Base-by-base conservation (phyloP, 2,329 filamentous ascomycete species). In the Xylogone sp. region DNA sequence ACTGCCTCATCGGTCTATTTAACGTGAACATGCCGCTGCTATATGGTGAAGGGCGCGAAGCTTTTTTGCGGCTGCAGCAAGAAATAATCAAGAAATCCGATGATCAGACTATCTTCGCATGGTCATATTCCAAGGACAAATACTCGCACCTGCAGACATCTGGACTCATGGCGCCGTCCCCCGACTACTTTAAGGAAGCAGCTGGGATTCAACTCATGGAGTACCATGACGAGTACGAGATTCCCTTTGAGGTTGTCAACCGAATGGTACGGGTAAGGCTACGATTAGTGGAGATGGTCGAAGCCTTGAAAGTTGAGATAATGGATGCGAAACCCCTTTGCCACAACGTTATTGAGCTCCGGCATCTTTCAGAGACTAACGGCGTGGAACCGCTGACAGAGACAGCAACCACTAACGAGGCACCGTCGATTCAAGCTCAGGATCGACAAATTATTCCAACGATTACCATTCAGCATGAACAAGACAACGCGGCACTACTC, bases 91-190 rank as follows among this genome's bases (percentile, higher is more conserved):
- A 63, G 45, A 53, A 46, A 16, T 60, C 67, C 0, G 60, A 65
- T 13, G 69, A 71, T 52, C 65, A 71, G 44, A 67, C 62, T 3
- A 59, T 71, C 2, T 66, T 71, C 7, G 63, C 62, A 4, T 66
- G 62, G 64, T 56, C n/a, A 10, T 21, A 45, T 16, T 3, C 16
- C 5, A n/a, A 46, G 3, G 18, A 42, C 13, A 12, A 24, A 4
- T 16, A 39, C 13, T 39, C 34, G 13, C 34, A 39, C 13, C 8
- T 16, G 13, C 8, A 5, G 5, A 39, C n/a, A 16, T 6, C 21
- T 8, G 53, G 44, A 16, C 27, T 55, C 39, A 24, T 55, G 3
- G 50, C 53, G 9, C 42, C 47, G 3, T 53, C 42, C 9, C 50
- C 45, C 10, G 21, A 43, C 24, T 43, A 18, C 43, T 55, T 53